Base-by-base conservation (phyloP, 2,329 filamentous ascomycete species). In the Neofusicoccum parvum region DNA sequence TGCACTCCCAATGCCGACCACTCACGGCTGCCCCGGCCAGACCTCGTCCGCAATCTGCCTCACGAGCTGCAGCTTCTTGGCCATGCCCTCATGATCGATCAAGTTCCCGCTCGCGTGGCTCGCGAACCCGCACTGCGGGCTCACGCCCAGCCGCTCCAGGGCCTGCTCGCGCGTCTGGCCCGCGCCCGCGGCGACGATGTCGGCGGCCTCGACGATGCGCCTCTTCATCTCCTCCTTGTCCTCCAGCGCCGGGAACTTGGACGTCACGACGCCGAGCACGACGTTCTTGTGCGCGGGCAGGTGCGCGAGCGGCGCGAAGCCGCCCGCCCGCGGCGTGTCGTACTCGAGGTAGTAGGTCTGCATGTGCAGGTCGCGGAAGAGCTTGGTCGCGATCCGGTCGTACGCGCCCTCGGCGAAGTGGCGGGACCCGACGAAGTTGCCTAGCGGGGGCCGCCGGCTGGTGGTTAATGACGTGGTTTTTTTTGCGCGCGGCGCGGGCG, bases 71-170 rank as follows among this genome's bases (percentile, higher is more conserved):
- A 92, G 78, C 80, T 92, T 92, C 75, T 83, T 86, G 78, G 86
- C 86, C 87, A 92, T 88, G 64, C 90, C 89, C 43, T 90, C 85
- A 66, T 85, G 79, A 51, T 82, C 84, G 65, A 92, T 82, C 15
- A 87, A 83, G 72, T 92, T 92, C 0, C 90, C 90, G 70, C 84
- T 86, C 70, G 88, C 86, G 74, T 92, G 90, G 43, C 87, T 91
- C 48, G 89, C 90, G 77, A 74, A 74, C 12, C 72, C 72, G 65
- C 72, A 74, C 68, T 74, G 72, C 46, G 70, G 72, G 50, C 70
- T 71, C 9, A 74, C 69, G 11, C 72, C 72, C 43, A 92, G 78
- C 68, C 88, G 85, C 78, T 88, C 84, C 39, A 92, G 80, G 0
- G 89, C 89, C 75, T 91, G 84, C 73, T 90, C 85, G 51, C 83